Percentiles rank a stretch among this genome's conserved stretches.
Evolutionary conservation across 371 early-diverging fungal species (phyloP).

Genomic region (Choanephora cucurbitarum): DNA sequence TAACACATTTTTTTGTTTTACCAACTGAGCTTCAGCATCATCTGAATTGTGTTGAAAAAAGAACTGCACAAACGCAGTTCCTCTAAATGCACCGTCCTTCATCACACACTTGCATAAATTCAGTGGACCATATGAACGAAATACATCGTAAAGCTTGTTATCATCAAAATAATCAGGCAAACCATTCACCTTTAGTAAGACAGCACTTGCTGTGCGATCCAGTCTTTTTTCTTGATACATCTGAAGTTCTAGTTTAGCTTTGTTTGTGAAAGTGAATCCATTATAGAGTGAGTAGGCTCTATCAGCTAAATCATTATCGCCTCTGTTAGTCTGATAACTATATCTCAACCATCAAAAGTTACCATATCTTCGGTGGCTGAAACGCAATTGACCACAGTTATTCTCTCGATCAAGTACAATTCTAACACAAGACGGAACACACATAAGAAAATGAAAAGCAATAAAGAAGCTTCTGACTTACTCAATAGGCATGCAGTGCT

Average conservation of each 20-base stretch:
- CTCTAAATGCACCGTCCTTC: conserved; percentile 29
- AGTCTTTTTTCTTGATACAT: conserved; percentile 32
- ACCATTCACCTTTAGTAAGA: conserved; percentile 32
- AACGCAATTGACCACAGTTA: conserved; percentile 28
- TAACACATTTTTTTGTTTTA: conserved; percentile 22
- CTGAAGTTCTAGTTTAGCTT: conserved; percentile 31
- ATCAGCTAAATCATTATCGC: conserved; percentile 30
- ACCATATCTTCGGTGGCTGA: conserved; percentile 32
- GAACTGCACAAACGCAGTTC: conserved; percentile 38
- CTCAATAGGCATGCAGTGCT: conserved; percentile 48
- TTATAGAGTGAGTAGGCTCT: conserved; percentile 43
- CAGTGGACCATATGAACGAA: conserved; percentile 49
- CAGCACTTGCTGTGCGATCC: conserved; percentile 35
- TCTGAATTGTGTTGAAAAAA: conserved; percentile 38
- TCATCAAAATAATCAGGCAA: conserved; percentile 34
- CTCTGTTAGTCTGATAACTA: not conserved
- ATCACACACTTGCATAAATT: conserved; percentile 30
- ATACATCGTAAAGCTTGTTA: conserved; percentile 34
- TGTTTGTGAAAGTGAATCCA: conserved; percentile 36
- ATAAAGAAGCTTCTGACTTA: conserved; percentile 20
- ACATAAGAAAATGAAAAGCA: conserved; percentile 10
- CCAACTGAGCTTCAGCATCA: conserved; percentile 30
- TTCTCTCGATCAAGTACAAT: conserved; percentile 27
- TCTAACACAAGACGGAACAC: conserved; percentile 13
- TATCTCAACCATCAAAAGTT: not conserved